Evolutionary conservation across 495 filamentous ascomycete genomes (phyloP), one percentile per base, ranked within the genome.

Genomic region (Letharia columbiana): DNA sequence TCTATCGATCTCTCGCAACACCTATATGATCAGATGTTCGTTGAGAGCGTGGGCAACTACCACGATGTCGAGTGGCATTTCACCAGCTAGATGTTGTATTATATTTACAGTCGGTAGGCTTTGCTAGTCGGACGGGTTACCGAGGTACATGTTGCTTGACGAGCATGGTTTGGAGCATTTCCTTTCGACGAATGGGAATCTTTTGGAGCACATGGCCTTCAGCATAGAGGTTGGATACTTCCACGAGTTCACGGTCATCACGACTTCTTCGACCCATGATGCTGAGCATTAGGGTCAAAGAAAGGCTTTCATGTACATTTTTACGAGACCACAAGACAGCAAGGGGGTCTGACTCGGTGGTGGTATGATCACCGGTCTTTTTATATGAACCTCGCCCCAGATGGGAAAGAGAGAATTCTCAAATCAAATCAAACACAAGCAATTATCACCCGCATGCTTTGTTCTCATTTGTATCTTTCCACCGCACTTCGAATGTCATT

Each of bases 1-100:
- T 77, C 76, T 60, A 73, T 83, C 56, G 81, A 83, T 69, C 72
- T 82, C 68, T 81, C 80, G 12, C 73, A 74, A 35, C 69, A 73
- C 64, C 71, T 81, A 60, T 83, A 81, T 72, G 63, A 68, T 11
- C 61, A 74, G 47, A 56, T 83, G 28, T 65, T 62, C 41, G 68
- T 62, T 49, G 60, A 66, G 44, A 41, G 52, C 3, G 50, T 23
- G 33, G 65, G 60, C 28, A 60, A 58, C 8, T 66, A 54, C 40
- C 60, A 67, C n/a, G 61, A 64, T 40, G 52, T 73, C 44, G 54
- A 66, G 39, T 73, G 71, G 71, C 61, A 62, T 33, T 73, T 73
- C 62, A 66, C 66, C 40, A 57, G 54, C 54, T 57, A 57, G 33
- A 37, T 7, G 9, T 9, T 20, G 31, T 57, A 37, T 57, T 2